Conservation (phyloP, 306 rosid species). For the Cicer bijugum region DNA sequence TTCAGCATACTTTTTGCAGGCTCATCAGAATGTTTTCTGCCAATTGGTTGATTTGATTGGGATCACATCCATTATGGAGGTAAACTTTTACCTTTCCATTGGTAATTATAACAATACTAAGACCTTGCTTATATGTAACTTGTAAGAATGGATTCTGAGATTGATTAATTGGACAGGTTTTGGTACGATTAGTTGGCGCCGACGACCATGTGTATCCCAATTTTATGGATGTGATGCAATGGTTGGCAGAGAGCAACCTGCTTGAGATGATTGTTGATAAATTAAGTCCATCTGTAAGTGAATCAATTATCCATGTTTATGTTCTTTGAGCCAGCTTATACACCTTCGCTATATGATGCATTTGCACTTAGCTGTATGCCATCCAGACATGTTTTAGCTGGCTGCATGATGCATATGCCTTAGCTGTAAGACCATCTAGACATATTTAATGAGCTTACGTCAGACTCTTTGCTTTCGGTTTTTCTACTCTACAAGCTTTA, state of each 20-base stretch:
- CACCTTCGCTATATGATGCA: background rate
- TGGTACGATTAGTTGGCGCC: conserved; percentile 91
- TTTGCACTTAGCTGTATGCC: conserved; percentile 20
- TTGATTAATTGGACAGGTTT: conserved; percentile 65
- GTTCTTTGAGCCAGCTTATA: conserved; percentile 36
- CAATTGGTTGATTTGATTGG: conserved; percentile 96
- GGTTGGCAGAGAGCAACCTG: conserved; percentile 95
- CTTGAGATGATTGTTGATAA: conserved; percentile 96
- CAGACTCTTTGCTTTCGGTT: conserved; percentile 10
- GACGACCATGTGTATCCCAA: conserved; percentile 96
- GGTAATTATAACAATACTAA: conserved; percentile 8
- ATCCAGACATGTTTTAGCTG: background rate
- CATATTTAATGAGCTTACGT: conserved; percentile 32
- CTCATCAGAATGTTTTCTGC: conserved; percentile 86
- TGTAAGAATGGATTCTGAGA: conserved; percentile 43
- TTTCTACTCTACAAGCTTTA: conserved; percentile 15
- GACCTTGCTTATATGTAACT: conserved; percentile 5
- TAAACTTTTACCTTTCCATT: conserved; percentile 38
- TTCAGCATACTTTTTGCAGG: conserved; percentile 59
- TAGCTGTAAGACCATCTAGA: conserved; percentile 1
- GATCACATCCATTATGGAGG: conserved; percentile 99
- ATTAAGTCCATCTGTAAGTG: conserved; percentile 86
- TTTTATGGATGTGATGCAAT: conserved; percentile 92
- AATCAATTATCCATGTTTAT: conserved; percentile 38
- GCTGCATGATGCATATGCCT: conserved; percentile 10